phyloP scores from a whole-genome alignment of 495 filamentous ascomycete genomes.

The Hypoxylon lienhwacheense region DNA sequence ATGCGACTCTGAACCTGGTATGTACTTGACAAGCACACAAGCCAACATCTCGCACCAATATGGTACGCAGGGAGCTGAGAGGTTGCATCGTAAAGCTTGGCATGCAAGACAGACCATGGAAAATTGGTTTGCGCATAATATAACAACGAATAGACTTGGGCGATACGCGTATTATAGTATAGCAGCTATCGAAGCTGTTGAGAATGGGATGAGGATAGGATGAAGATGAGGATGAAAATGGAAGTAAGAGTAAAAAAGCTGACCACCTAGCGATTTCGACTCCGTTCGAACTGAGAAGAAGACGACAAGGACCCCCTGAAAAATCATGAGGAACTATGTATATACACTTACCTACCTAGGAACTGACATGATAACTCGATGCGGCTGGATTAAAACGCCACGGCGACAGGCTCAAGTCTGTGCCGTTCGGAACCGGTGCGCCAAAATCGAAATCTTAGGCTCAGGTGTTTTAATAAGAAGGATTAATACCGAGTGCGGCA shows the following conservation, averaged over 20 bases:
- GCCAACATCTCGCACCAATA: constrained; percentile 18
- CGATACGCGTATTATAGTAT: neutral
- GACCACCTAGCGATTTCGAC: too few species aligned
- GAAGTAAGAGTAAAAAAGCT: too few species aligned
- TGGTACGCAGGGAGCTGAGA: constrained; percentile 11
- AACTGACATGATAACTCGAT: constrained; percentile 1
- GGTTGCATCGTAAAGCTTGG: constrained; percentile 38
- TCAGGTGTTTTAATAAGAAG: constrained; percentile 1
- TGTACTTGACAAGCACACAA: constrained; percentile 17
- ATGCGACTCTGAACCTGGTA: constrained; percentile 17
- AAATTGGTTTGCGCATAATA: constrained; percentile 10
- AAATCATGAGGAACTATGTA: too few species aligned
- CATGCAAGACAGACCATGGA: constrained; percentile 32
- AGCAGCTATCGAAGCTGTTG: neutral
- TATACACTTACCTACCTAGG: too few species aligned
- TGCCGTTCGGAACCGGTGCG: neutral
- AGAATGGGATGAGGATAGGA: neutral
- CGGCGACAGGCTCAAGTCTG: neutral
- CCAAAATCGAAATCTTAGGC: neutral
- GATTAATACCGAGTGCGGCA: constrained; percentile 14
- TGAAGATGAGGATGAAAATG: too few species aligned
- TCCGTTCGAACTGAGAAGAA: too few species aligned
- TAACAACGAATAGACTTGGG: constrained; percentile 1
- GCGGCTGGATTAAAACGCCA: too few species aligned
- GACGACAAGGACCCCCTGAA: too few species aligned